Conservation (phyloP, 2,329 filamentous ascomycete species). For the Penicillium rolfsii region DNA sequence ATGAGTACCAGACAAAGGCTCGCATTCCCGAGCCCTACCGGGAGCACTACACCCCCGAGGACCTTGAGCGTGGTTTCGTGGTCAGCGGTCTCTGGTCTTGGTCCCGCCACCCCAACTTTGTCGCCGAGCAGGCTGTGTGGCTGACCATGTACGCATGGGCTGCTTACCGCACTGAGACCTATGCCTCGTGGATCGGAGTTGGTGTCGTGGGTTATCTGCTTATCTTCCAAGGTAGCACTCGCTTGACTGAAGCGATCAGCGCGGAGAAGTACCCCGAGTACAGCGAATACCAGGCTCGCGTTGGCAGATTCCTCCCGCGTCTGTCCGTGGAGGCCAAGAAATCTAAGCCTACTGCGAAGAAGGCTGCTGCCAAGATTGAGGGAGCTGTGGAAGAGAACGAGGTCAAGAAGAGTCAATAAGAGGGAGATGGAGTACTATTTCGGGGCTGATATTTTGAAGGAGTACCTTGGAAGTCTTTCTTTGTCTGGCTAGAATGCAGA, state of each 20-base stretch:
- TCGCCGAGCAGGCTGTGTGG: constrained; percentile 91
- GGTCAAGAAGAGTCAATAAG: constrained; percentile 30
- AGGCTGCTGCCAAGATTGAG: constrained; percentile 19
- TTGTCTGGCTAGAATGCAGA: background rate
- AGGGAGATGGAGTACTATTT: background rate
- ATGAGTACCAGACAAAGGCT: constrained; percentile 71
- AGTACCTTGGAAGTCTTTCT: background rate
- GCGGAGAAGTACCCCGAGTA: constrained; percentile 87
- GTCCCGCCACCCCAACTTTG: constrained; percentile 93
- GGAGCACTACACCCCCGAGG: constrained; percentile 63
- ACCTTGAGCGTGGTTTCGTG: constrained; percentile 88
- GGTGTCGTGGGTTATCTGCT: constrained; percentile 72
- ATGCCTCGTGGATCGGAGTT: constrained; percentile 76
- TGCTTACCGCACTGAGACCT: constrained; percentile 70
- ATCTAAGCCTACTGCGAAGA: constrained; percentile 27
- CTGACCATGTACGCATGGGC: constrained; percentile 85
- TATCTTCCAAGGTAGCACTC: constrained; percentile 88
- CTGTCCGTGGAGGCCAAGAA: constrained; percentile 40
- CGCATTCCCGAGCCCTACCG: constrained; percentile 64
- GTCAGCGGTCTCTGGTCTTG: constrained; percentile 83
- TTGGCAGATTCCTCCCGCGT: constrained; percentile 79
- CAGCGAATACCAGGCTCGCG: constrained; percentile 75
- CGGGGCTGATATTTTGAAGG: background rate
- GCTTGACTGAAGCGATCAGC: constrained; percentile 82
- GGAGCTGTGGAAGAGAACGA: constrained; percentile 18